A percentile compares a stretch with the other conserved stretches of the same genome.
Conservation (phyloP, 208 protist species). For the Trypanosoma grayi region DNA sequence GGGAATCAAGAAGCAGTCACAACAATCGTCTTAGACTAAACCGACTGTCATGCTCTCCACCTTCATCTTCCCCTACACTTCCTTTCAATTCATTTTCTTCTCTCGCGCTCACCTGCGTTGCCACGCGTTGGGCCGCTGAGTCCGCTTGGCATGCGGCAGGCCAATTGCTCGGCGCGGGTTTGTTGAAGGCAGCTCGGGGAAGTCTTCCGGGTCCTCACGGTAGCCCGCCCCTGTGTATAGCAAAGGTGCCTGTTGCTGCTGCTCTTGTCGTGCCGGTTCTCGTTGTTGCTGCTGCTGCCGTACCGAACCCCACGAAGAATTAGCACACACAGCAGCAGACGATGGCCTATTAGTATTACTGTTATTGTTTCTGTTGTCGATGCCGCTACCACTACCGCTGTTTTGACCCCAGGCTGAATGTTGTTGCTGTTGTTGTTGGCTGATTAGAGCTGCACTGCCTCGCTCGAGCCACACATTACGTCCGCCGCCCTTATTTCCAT, state of each 20-base stretch:
- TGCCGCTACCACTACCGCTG: background rate
- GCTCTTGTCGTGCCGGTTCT: background rate
- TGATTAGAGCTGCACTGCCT: slow-evolving; percentile 12
- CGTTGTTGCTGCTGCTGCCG: background rate
- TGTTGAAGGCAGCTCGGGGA: slow-evolving; percentile 40
- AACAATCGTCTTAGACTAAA: background rate
- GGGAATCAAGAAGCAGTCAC: background rate
- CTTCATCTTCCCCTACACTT: background rate
- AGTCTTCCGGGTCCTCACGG: slow-evolving; percentile 35
- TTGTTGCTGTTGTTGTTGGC: slow-evolving; percentile 2
- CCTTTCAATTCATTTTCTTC: slow-evolving; percentile 7
- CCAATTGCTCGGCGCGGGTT: slow-evolving; percentile 11
- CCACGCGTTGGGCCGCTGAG: slow-evolving; percentile 19
- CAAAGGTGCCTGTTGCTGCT: slow-evolving; percentile 1
- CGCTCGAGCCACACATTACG: slow-evolving; percentile 46
- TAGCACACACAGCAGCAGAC: slow-evolving; percentile 1
- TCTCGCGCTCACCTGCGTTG: background rate
- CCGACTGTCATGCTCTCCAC: background rate
- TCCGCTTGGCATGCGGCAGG: slow-evolving; percentile 17
- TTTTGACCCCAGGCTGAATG: background rate
- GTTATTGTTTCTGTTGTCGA: slow-evolving; percentile 6
- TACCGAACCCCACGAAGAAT: slow-evolving; percentile 2
- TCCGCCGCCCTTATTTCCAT: slow-evolving; percentile 28
- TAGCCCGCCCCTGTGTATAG: slow-evolving; percentile 9
- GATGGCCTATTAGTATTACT: background rate